Evolutionary conservation across 2,329 filamentous ascomycete species (phyloP).

Genomic region (Aureobasidium zeae): DNA sequence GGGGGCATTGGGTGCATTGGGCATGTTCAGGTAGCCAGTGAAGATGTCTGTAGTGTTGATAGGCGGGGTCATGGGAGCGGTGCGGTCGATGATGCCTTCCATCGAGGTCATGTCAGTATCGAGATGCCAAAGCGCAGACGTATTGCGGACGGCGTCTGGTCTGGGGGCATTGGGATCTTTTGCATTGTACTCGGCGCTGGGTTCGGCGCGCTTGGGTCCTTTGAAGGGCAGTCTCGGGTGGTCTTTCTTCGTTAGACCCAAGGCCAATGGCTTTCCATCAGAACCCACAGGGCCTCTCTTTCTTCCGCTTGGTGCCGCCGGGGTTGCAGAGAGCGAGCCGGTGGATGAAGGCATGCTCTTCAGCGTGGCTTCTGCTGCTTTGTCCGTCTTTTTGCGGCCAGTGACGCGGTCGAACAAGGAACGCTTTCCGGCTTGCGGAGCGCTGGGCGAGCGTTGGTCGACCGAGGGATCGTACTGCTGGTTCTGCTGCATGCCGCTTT

Average conservation of each 20-base stretch:
- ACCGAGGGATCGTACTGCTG: slow-evolving; percentile 24
- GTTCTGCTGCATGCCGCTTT: slow-evolving; percentile 50
- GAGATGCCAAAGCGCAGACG: slow-evolving; percentile 56
- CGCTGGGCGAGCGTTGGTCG: slow-evolving; percentile 49
- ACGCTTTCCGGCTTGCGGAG: slow-evolving; percentile 39
- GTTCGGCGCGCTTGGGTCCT: slow-evolving; percentile 37
- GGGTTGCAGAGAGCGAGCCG: slow-evolving; percentile 30
- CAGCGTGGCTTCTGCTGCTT: slow-evolving; percentile 27
- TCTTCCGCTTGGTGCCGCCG: slow-evolving; percentile 12
- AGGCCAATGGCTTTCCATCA: slow-evolving; percentile 15
- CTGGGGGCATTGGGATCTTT: slow-evolving; percentile 40
- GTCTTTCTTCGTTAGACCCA: slow-evolving; percentile 21
- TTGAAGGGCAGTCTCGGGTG: slow-evolving; percentile 45
- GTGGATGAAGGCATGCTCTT: slow-evolving; percentile 34
- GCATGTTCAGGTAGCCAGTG: slow-evolving; percentile 32
- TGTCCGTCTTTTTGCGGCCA: slow-evolving; percentile 40
- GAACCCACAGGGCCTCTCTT: slow-evolving; percentile 16
- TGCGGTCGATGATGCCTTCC: slow-evolving; percentile 69
- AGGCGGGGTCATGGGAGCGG: slow-evolving; percentile 57
- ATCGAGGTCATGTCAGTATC: slow-evolving; percentile 86
- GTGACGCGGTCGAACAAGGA: slow-evolving; percentile 47
- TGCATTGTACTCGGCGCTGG: slow-evolving; percentile 32
- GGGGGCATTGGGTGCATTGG: no score
- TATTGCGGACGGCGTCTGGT: slow-evolving; percentile 23
- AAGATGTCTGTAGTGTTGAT: slow-evolving; percentile 33